Evolutionary conservation across 2,329 filamentous ascomycete genomes (phyloP).

Genomic region (Xylaria sp.): DNA sequence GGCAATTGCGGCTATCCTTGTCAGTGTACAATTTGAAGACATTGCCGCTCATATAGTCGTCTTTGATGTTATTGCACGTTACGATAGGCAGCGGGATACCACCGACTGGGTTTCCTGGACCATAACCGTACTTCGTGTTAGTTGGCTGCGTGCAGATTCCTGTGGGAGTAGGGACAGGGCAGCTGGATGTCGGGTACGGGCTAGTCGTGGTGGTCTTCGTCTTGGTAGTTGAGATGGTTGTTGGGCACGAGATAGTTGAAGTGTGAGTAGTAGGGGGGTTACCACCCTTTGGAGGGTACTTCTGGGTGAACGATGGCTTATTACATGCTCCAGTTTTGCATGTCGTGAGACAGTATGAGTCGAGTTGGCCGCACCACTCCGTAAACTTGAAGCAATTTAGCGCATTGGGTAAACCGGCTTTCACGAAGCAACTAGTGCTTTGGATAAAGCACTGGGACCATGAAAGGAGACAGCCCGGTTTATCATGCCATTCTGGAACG

Average conservation of each 20-base stretch:
- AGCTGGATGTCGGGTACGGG: slow-evolving; percentile 46
- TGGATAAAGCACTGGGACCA: slow-evolving; percentile 60
- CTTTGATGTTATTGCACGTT: slow-evolving; percentile 64
- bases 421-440: slow-evolving; percentile 62
- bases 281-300: slow-evolving; percentile 55
- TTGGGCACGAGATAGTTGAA: slow-evolving; percentile 50
- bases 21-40: slow-evolving; percentile 66
- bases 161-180: slow-evolving; percentile 60
- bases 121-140: slow-evolving; percentile 72
- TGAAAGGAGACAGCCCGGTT: slow-evolving; percentile 55
- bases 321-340: slow-evolving; percentile 50
- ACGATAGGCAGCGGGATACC: slow-evolving; percentile 64
- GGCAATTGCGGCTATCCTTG: slow-evolving; percentile 57
- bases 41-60: slow-evolving; percentile 54
- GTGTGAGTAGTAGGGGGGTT: slow-evolving; percentile 52
- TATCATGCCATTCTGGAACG: slow-evolving; percentile 61
- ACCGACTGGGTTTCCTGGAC: slow-evolving; percentile 68
- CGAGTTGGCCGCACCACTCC: slow-evolving; percentile 61
- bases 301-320: slow-evolving; percentile 58
- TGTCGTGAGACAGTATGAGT: slow-evolving; percentile 56
- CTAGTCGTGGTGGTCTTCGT: slow-evolving; percentile 47
- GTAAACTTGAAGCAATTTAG: slow-evolving; percentile 63
- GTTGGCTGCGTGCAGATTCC: slow-evolving; percentile 66
- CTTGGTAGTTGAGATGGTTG: slow-evolving; percentile 48
- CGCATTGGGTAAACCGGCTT: slow-evolving; percentile 62